These are phyloP conservation scores for Starmerella sp. DNA, from an alignment of 805 yeast genomes.

Conservation along the genomic window DNA sequence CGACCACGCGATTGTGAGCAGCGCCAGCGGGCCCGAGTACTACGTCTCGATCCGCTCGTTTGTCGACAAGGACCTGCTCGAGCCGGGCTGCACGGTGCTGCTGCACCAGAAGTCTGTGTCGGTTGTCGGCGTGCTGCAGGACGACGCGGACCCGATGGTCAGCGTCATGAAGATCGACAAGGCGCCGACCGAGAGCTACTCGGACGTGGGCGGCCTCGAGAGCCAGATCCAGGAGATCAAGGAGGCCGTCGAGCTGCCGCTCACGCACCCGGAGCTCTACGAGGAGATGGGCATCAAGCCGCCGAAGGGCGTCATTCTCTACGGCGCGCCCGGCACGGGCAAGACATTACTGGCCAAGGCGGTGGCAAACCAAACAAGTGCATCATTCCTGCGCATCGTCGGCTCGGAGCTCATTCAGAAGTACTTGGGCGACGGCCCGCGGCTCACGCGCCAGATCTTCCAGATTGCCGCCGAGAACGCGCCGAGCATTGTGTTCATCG, in stretches of 20 bases:
- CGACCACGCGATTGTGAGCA: conserved; percentile 96
- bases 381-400: conserved; percentile 89
- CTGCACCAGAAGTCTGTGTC: conserved; percentile 93
- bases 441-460: conserved; percentile 85
- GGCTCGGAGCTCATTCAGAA: conserved; percentile 96
- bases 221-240: conserved; percentile 94
- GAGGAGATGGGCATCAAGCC: conserved; percentile 99
- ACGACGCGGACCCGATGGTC: conserved; percentile 96
- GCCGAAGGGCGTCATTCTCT: conserved; percentile 92
- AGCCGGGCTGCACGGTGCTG: conserved; percentile 93
- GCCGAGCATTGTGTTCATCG: conserved; percentile 96
- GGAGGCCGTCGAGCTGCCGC: conserved; percentile 90
- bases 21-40: conserved; percentile 93
- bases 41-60: conserved; percentile 91
- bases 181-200: conserved; percentile 92
- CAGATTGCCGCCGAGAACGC: conserved; percentile 95
- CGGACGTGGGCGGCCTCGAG: conserved; percentile 96
- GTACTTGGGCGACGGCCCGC: conserved; percentile 95
- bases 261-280: conserved; percentile 91
- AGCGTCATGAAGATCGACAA: conserved; percentile 96
- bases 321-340: conserved; percentile 98
- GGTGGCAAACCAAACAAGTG: conserved; percentile 95
- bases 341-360: conserved; percentile 93
- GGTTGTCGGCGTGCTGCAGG: conserved; percentile 95
- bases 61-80: conserved; percentile 90